Percentiles rank a stretch among this genome's conserved stretches.
These are phyloP conservation scores for Lotus japonicus DNA, from an alignment of 306 rosid species.

Conservation along the genomic window DNA sequence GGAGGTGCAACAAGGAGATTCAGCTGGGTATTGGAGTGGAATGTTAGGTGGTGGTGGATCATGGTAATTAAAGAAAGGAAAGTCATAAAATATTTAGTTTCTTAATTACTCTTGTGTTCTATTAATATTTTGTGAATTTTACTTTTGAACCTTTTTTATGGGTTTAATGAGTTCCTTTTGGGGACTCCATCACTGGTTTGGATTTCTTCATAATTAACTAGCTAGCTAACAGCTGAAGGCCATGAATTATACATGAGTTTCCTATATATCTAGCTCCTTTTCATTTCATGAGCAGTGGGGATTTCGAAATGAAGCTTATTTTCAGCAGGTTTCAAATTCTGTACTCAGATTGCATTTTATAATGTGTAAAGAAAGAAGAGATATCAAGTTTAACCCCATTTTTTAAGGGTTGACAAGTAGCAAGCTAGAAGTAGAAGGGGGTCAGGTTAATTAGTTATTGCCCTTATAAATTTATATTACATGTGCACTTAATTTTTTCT, in stretches of 20 bases:
- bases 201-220: conserved; percentile 22
- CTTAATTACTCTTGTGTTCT: background rate
- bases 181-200: conserved; percentile 14
- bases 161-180: conserved; percentile 12
- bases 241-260: too few relatives aligned
- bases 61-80: conserved; percentile 49
- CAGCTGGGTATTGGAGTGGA: conserved; percentile 70
- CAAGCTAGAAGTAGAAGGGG: too few relatives aligned
- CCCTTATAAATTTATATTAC: conserved; percentile 4
- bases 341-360: conserved; percentile 8
- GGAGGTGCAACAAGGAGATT: conserved; percentile 46
- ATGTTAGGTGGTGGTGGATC: conserved; percentile 85
- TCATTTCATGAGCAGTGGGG: conserved; percentile 25
- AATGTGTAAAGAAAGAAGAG: conserved; percentile 11
- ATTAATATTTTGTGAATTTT: background rate
- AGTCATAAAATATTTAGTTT: background rate
- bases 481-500: conserved; percentile 29
- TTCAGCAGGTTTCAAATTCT: conserved; percentile 36
- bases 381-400: conserved; percentile 20
- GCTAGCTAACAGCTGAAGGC: conserved; percentile 39
- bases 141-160: background rate
- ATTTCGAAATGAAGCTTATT: conserved; percentile 43
- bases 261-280: conserved; percentile 11
- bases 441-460: background rate
- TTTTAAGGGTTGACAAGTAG: conserved; percentile 35